These are phyloP conservation scores for Wickerhamia fluorescens DNA, from an alignment of 805 yeast genomes.

Conservation along the genomic window DNA sequence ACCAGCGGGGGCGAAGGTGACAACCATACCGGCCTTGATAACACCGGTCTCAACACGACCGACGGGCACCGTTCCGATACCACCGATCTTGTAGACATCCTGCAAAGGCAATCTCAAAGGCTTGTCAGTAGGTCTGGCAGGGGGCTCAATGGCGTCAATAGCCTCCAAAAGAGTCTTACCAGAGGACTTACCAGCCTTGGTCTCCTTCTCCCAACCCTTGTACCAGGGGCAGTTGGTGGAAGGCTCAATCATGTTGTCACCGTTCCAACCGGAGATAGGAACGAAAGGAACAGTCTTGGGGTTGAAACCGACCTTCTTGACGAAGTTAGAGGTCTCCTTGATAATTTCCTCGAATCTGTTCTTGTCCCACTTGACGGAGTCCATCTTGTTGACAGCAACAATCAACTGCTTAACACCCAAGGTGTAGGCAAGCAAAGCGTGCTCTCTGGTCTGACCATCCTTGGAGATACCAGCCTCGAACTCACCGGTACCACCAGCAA, in stretches of 20 bases:
- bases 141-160: slow-evolving; percentile 77
- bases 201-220: slow-evolving; percentile 81
- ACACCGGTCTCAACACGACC: slow-evolving; percentile 93
- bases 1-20: slow-evolving; percentile 84
- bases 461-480: slow-evolving; percentile 93
- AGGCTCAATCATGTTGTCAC: slow-evolving; percentile 88
- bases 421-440: slow-evolving; percentile 85
- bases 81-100: slow-evolving; percentile 92
- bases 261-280: slow-evolving; percentile 89
- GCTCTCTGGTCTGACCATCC: slow-evolving; percentile 95
- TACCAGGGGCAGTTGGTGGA: slow-evolving; percentile 80
- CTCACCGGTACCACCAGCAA: slow-evolving; percentile 91
- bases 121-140: slow-evolving; percentile 75
- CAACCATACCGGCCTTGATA: slow-evolving; percentile 88
- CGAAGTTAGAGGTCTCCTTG: slow-evolving; percentile 73
- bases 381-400: slow-evolving; percentile 94
- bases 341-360: slow-evolving; percentile 70
- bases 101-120: slow-evolving; percentile 86
- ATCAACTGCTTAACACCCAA: slow-evolving; percentile 82
- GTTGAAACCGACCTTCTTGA: slow-evolving; percentile 81
- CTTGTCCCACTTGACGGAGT: slow-evolving; percentile 84
- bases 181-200: slow-evolving; percentile 59
- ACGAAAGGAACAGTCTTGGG: slow-evolving; percentile 80
- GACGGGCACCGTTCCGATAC: slow-evolving; percentile 88
- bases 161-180: slow-evolving; percentile 85